Base-by-base conservation (phyloP, 1,139 yeast species). In the Blastobotrys arbuscula region DNA sequence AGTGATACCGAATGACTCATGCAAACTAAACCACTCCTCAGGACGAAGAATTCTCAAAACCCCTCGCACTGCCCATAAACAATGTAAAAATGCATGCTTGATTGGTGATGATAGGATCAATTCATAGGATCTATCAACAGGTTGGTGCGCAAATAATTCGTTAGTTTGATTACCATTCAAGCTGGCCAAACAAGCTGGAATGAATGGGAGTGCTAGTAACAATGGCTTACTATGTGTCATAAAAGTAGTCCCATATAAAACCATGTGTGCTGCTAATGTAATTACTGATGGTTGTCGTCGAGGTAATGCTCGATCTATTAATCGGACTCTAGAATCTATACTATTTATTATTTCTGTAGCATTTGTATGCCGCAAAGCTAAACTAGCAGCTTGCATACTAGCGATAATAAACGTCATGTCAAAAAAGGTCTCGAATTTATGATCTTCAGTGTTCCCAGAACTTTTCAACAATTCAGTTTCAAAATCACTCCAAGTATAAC, bases 401-500 rank as follows among this genome's bases (percentile, higher is more conserved):
- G 45, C 47, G 13, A 42, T 35, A 13, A 39, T 24, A 21, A 34
- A 47, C 16, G 42, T 38, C 7, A 36, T 37, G 38, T 48, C 51
- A 34, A 40, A 48, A 31, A 44, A 48, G 1, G 45, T 26, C 23
- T 26, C 5, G 20, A 19, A 23, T 9, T 26, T 31, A 16, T 16
- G 8, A 13, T 30, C 12, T n/a, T 16, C 16, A 16, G 5, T 9
- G 13, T 10, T 15, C 10, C 20, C 28, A 3, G 20, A 18, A 15
- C 23, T 28, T n/a, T 28, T 13, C 30, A 48, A n/a, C 21, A 55
- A 41, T 23, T 49, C 53, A 19, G 53, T 50, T 37, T 55, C 59
- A 34, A 55, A 47, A 30, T 55, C 58, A 35, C 49, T 50, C 55
- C 56, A 55, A 39, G 47, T 51, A 31, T 41, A 26, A 12, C 53